phyloP scores from a whole-genome alignment of 2,329 filamentous ascomycete genomes.

The Aspergillus melleus region DNA sequence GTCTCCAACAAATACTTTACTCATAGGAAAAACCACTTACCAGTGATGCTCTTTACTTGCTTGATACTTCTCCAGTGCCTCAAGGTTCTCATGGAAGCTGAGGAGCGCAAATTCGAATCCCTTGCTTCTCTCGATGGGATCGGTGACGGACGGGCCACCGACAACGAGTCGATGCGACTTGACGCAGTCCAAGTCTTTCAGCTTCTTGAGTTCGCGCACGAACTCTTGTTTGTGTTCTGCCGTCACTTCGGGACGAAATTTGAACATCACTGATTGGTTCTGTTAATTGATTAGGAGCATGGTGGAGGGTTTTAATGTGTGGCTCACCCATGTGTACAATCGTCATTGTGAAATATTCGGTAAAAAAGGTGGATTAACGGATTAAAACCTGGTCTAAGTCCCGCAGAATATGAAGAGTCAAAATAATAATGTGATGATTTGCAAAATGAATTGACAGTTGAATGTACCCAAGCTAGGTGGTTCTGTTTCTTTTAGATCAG shows the following conservation, averaged over 20 bases:
- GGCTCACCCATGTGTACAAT: conserved; percentile 6
- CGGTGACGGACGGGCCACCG: conserved; percentile 55
- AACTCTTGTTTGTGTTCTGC: conserved; percentile 48
- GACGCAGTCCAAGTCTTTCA: conserved; percentile 52
- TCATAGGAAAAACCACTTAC: conserved; percentile 27
- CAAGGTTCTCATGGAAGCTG: conserved; percentile 51
- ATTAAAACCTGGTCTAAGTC: too few species aligned
- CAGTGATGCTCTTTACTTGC: conserved; percentile 54
- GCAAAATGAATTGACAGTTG: too few species aligned
- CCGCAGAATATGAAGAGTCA: too few species aligned
- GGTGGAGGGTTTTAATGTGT: neutral
- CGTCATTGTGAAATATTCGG: neutral
- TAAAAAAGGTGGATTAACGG: too few species aligned
- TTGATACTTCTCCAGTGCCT: conserved; percentile 54
- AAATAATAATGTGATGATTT: too few species aligned
- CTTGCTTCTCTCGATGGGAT: conserved; percentile 54
- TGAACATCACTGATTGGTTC: conserved; percentile 50
- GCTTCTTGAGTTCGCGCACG: conserved; percentile 48
- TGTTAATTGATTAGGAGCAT: neutral
- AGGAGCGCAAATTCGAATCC: conserved; percentile 54
- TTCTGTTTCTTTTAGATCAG: too few species aligned
- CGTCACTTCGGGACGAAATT: conserved; percentile 47
- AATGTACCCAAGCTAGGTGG: too few species aligned
- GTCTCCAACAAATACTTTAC: too few species aligned
- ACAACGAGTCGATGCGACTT: conserved; percentile 51